A percentile compares a stretch with the other conserved stretches of the same genome.
Evolutionary conservation across 1,284 basidiomycete species (phyloP).

Genomic region (Peniophora sp.): DNA sequence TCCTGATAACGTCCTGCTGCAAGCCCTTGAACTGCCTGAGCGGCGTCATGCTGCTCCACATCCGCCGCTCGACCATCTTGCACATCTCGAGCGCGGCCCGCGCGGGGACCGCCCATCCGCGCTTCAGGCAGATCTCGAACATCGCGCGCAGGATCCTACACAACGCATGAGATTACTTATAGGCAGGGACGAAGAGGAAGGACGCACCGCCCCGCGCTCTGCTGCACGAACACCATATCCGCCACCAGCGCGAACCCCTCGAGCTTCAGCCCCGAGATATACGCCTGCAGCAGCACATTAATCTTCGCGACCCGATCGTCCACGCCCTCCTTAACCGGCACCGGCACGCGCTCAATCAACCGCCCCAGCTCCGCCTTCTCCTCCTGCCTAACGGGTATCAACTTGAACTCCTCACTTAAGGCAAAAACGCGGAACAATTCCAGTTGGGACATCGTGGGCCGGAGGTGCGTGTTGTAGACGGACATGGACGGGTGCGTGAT

Average conservation of each 20-base stretch:
- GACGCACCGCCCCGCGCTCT: constrained; percentile 74
- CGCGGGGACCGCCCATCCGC: constrained; percentile 95
- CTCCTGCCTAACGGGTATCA: constrained; percentile 70
- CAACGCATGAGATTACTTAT: background rate
- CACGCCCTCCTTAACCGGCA: constrained; percentile 94
- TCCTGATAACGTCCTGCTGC: constrained; percentile 80
- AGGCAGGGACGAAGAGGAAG: constrained; percentile 13
- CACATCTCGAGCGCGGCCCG: constrained; percentile 89
- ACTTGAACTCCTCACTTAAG: constrained; percentile 94
- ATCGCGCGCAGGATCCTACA: constrained; percentile 88
- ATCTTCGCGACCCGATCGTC: constrained; percentile 97
- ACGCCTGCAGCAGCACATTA: constrained; percentile 93
- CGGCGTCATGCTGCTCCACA: constrained; percentile 33
- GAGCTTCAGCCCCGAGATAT: constrained; percentile 91
- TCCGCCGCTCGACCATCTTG: constrained; percentile 93
- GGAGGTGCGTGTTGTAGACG: constrained; percentile 92
- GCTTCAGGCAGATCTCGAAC: constrained; percentile 97
- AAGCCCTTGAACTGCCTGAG: background rate
- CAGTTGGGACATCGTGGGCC: constrained; percentile 79
- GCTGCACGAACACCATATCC: constrained; percentile 96
- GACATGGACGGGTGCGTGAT: constrained; percentile 96
- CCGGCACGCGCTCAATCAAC: constrained; percentile 90
- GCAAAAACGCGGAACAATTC: constrained; percentile 97
- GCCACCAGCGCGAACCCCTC: constrained; percentile 95
- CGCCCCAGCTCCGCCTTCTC: constrained; percentile 93